Evolutionary conservation across 169 alveolate species (phyloP), one percentile per base, ranked within the genome.

Genomic region (Perkinsus olseni): DNA sequence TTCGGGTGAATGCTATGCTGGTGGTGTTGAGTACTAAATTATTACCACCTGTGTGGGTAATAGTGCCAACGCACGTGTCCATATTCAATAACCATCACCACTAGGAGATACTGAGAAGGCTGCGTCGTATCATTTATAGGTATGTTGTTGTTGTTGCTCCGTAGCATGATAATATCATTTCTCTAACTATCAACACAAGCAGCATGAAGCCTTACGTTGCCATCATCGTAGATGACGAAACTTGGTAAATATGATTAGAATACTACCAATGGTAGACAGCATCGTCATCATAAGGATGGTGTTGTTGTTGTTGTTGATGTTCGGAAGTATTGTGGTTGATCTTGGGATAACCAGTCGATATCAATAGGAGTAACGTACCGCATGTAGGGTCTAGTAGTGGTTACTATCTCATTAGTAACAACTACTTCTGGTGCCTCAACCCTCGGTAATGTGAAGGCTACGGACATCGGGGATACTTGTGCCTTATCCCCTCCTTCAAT

Each of bases 321-420:
- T 6, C 24, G 6, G 34, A 62, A 62, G 34, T 62, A 62, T 62
- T 62, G 28, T 21, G 82, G 82, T 62, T 62, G 82, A 62, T 62
- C 82, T 90, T 96, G 96, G 91, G 95, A 96, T 20, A 99, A 96
- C 99, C 99, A 99, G 45, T 97, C 97, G 38, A 99, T 99, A 51
- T 99, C 99, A 8, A 99, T 99, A 34, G 99, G 98, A 37, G 99
- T 98, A 13, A 99, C 99, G 94, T 96, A 95, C 45, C 97, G 93
- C 99, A 98, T 98, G 95, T 98, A 99, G 94, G 98, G 99, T 95
- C 98, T 99, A 36, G 99, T 96, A 28, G 99, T 99, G 97, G 98
- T 97, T 20, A 99, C 98, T 50, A 99, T 97, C 95, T 99, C 99
- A 96, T 99, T 99, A 96, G 98, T 98, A 50, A 99, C 99, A 37